Percentiles rank a stretch among this genome's conserved stretches.
Conservation (phyloP, 2,329 filamentous ascomycete species). For the Fusarium xylarioides region DNA sequence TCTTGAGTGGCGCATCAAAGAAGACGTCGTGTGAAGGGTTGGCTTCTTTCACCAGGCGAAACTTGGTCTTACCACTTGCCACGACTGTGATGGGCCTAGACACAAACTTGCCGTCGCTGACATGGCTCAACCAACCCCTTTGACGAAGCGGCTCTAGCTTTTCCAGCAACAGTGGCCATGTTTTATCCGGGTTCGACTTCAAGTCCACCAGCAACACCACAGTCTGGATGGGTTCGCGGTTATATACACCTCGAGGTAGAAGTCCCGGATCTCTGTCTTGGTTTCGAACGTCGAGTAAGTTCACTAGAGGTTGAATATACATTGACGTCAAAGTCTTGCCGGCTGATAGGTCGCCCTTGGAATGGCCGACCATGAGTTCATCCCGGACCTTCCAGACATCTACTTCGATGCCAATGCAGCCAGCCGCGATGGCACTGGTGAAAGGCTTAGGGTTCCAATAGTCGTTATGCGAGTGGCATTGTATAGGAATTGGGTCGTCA, state of each 20-base stretch:
- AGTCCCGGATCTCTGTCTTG: not conserved
- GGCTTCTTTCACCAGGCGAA: constrained; percentile 26
- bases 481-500: constrained; percentile 53
- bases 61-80: constrained; percentile 63
- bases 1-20: constrained; percentile 70
- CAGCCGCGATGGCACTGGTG: constrained; percentile 66
- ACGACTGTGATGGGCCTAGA: constrained; percentile 72
- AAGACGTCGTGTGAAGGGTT: constrained; percentile 63
- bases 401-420: constrained; percentile 72
- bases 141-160: constrained; percentile 65
- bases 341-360: constrained; percentile 59
- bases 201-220: constrained; percentile 74
- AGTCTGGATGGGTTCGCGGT: constrained; percentile 60
- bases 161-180: constrained; percentile 42
- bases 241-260: constrained; percentile 63
- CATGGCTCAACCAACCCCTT: constrained; percentile 64
- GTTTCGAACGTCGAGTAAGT: constrained; percentile 63
- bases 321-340: constrained; percentile 68
- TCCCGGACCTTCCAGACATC: constrained; percentile 71
- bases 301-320: constrained; percentile 71
- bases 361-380: constrained; percentile 71
- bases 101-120: constrained; percentile 60
- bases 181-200: constrained; percentile 58
- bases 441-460: constrained; percentile 73
- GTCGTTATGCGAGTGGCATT: constrained; percentile 76